Evolutionary conservation across 2,329 filamentous ascomycete species (phyloP).

Genomic region (Nemania sp.): DNA sequence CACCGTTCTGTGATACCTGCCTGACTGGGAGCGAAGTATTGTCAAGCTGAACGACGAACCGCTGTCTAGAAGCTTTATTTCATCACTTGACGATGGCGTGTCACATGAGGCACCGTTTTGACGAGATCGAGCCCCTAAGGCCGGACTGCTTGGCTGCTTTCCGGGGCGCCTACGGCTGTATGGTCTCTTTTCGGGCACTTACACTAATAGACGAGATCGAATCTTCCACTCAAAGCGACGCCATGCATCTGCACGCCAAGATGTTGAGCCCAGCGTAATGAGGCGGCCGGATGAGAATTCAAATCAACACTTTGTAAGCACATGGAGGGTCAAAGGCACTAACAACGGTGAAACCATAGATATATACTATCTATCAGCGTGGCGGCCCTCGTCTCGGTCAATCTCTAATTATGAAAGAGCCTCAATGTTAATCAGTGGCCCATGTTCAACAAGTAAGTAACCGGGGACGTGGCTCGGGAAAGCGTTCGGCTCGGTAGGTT

Average conservation of each 20-base stretch:
- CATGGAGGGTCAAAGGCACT: neutral
- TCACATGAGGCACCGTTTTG: constrained; percentile 1
- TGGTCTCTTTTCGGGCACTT: neutral
- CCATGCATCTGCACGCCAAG: constrained; percentile 10
- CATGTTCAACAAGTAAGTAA: constrained; percentile 1
- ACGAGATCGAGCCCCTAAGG: constrained; percentile 3
- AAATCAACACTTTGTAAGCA: neutral
- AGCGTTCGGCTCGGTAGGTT: constrained; percentile 15
- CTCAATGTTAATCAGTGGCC: constrained; percentile 4
- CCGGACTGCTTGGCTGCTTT: constrained; percentile 2
- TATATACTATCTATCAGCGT: no score
- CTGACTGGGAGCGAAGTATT: neutral
- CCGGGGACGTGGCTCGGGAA: constrained; percentile 8
- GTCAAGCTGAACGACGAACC: constrained; percentile 7
- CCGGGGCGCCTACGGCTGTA: constrained; percentile 1
- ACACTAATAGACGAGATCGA: neutral
- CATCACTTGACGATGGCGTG: neutral
- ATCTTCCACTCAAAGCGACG: neutral
- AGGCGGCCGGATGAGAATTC: neutral
- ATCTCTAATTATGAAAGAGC: no score
- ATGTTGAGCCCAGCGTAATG: neutral
- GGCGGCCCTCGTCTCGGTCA: no score
- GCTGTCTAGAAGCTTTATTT: neutral
- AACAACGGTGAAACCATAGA: neutral
- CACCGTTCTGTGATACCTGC: neutral